Conservation (phyloP, 106 monocot genomes). For the Xerophyta viscosa region DNA sequence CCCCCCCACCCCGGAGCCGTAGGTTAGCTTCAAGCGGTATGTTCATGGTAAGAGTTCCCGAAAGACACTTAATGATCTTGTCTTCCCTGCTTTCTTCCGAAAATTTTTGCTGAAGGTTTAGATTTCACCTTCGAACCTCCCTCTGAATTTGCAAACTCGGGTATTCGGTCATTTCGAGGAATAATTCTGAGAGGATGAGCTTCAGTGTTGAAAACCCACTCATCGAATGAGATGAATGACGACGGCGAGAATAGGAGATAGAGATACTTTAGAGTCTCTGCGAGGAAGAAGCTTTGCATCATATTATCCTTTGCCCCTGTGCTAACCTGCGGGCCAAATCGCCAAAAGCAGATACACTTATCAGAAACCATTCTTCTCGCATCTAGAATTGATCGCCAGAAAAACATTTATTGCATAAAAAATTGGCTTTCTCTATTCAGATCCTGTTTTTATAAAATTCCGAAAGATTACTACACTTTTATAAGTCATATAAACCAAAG, state of each 20-base stretch:
- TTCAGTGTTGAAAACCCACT: constrained; percentile 99
- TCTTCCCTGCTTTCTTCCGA: constrained; percentile 33
- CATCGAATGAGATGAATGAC: constrained; percentile 82
- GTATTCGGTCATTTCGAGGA: constrained; percentile 15
- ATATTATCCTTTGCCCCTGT: constrained; percentile 79
- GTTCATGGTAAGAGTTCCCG: background rate
- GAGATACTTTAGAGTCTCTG: constrained; percentile 94
- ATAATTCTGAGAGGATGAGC: constrained; percentile 87
- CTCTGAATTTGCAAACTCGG: background rate
- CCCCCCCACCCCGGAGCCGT: background rate
- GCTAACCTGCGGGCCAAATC: constrained; percentile 40
- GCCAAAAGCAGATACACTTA: no score
- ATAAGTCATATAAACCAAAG: no score
- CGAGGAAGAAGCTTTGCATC: constrained; percentile 98
- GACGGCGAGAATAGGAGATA: constrained; percentile 94
- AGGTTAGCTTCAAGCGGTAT: no score
- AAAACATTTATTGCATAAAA: no score
- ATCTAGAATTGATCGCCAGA: no score
- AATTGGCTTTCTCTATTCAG: no score
- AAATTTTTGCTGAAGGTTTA: constrained; percentile 12
- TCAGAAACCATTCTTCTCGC: no score
- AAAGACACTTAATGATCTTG: background rate
- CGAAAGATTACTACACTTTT: no score
- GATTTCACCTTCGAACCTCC: constrained; percentile 17
- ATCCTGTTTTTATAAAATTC: no score